phyloP scores from a whole-genome alignment of 768 basidiomycete genomes.

The Mycena venus region DNA sequence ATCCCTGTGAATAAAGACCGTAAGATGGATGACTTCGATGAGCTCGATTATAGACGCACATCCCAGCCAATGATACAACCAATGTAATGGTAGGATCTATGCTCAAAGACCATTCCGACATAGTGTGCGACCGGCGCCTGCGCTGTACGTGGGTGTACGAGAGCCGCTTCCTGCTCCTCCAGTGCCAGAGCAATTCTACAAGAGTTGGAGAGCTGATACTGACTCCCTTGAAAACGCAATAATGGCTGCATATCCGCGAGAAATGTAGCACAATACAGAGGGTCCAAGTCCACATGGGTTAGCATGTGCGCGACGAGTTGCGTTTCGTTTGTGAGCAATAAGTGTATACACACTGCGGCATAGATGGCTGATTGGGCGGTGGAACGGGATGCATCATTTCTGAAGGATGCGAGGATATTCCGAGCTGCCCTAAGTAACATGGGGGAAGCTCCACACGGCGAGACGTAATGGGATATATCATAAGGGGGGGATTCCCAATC shows the following conservation, averaged over 20 bases:
- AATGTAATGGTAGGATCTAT: constrained; percentile 53
- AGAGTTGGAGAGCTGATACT: constrained; percentile 42
- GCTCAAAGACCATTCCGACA: constrained; percentile 64
- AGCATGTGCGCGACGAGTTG: constrained; percentile 48
- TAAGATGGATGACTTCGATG: neutral
- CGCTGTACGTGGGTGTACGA: constrained; percentile 38
- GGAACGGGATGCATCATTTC: constrained; percentile 27
- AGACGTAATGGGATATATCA: constrained; percentile 36
- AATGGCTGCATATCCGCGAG: constrained; percentile 52
- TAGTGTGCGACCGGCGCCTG: constrained; percentile 52
- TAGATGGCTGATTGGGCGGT: constrained; percentile 47
- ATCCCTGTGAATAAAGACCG: constrained; percentile 3
- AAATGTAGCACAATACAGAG: constrained; percentile 60
- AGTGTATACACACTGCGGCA: constrained; percentile 50
- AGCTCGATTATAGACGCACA: constrained; percentile 45
- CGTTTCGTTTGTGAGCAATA: constrained; percentile 52
- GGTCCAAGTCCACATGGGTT: constrained; percentile 47
- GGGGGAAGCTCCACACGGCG: constrained; percentile 45
- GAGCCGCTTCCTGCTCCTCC: constrained; percentile 45
- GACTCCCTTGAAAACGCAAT: constrained; percentile 40
- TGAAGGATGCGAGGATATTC: constrained; percentile 52
- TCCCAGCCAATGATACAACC: constrained; percentile 67
- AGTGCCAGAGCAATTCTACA: constrained; percentile 47
- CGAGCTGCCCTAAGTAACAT: constrained; percentile 56
- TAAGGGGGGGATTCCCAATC: constrained; percentile 40